Conservation (phyloP, 148 eudicot genomes). For the Arbutus unedo region DNA sequence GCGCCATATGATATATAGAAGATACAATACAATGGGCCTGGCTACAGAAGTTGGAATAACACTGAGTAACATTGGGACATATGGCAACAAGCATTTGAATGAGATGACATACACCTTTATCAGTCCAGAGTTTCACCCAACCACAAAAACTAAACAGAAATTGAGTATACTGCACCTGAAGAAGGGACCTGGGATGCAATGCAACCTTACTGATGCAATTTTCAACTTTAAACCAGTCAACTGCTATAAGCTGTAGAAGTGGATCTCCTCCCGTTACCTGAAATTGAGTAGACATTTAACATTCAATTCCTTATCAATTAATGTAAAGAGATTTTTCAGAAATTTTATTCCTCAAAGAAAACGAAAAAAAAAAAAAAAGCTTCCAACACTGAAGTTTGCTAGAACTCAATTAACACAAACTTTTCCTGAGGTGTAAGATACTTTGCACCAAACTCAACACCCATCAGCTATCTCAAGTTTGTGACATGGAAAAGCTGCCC, state of each 20-base stretch:
- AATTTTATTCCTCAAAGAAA: background rate
- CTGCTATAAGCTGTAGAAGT: conserved; percentile 89
- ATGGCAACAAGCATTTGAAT: background rate
- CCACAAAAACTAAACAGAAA: background rate
- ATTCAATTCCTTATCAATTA: background rate
- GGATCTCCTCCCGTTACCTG: conserved; percentile 94
- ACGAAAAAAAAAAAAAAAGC: conserved; percentile 1
- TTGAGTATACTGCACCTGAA: conserved; percentile 55
- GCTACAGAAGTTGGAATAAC: background rate
- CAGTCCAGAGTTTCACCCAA: background rate
- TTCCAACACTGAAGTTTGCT: background rate
- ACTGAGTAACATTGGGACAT: background rate
- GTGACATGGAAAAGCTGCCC: conserved; percentile 1
- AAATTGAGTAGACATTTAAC: background rate
- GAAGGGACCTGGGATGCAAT: conserved; percentile 73
- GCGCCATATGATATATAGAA: background rate
- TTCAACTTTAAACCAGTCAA: conserved; percentile 95
- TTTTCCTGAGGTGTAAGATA: background rate
- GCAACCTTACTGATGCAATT: conserved; percentile 62
- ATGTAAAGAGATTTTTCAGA: background rate
- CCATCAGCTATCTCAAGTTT: conserved; percentile 3
- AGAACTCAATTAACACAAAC: background rate
- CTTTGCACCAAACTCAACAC: background rate
- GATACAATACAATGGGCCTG: background rate
- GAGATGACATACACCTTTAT: background rate